Base-by-base conservation (phyloP, 805 yeast genomes). In the Starmerella lactis-condensi region DNA sequence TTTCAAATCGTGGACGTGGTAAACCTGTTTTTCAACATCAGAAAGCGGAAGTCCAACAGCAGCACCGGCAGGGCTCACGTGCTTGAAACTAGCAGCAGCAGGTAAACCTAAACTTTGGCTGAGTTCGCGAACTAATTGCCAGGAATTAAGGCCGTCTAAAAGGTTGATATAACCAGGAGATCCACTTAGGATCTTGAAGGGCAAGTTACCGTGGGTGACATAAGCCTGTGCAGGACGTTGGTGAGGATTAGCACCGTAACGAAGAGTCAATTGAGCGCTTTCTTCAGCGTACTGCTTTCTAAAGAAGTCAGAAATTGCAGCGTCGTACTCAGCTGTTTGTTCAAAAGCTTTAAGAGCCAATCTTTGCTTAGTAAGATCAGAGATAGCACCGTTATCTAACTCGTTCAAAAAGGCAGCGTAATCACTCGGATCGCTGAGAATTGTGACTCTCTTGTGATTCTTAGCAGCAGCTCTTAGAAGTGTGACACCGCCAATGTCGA, bases 241-340 rank as follows among this genome's bases (percentile, higher is more conserved):
- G 59, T 89, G 96, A 38, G 98, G 98, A 65, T 89, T 89, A 37
- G 93, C 94, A 56, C 98, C 98, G 58, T 89, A 89, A 64, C 98
- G 75, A 50, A 89, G 68, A 18, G 95, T 85, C 57, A 89, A 65
- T 67, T 85, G 96, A 33, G 89, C 68, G 29, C 61, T 62, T 54
- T 73, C 76, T 61, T 85, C 96, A 30, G 93, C 69, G 64, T 89
- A 89, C 61, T 81, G 83, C 63, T 82, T 89, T 65, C 98, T 74
- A 72, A 89, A 89, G 57, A 81, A 89, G 62, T 89, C 98, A 35
- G 94, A 69, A 52, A 89, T 89, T 35, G 93, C 79, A 36, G 82
- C 70, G 56, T 89, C 98, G 60, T 89, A 89, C 58, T 82, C 93
- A 35, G 98, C 95, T 35, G 98, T 89, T 60, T 79, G 93, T 63